Evolutionary conservation across 805 yeast genomes (phyloP).

Genomic region (Yamadazyma insecticola): DNA sequence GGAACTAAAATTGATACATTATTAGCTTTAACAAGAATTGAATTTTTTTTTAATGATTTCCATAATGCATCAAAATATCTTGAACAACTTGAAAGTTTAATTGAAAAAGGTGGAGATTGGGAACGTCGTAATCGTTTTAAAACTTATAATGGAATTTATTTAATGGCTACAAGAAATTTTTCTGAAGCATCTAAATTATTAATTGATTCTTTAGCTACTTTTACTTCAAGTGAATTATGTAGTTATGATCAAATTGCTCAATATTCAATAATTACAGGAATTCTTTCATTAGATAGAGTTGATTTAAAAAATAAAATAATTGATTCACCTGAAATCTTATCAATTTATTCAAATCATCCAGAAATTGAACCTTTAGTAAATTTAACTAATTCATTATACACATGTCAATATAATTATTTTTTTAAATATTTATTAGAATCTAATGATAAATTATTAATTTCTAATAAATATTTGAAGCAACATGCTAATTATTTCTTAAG

Average conservation of each 20-base stretch:
- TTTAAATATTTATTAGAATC: conserved; percentile 75
- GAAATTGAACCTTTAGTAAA: conserved; percentile 76
- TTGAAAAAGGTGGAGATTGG: conserved; percentile 99
- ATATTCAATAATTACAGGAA: conserved; percentile 85
- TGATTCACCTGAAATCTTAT: conserved; percentile 89
- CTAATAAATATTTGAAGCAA: conserved; percentile 59
- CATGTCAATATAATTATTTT: conserved; percentile 78
- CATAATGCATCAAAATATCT: conserved; percentile 63
- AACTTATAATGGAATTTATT: conserved; percentile 82
- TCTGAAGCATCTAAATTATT: conserved; percentile 78
- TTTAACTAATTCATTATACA: conserved; percentile 80
- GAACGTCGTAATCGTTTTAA: conserved; percentile 94
- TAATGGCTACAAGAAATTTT: conserved; percentile 81
- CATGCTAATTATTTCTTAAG: conserved; percentile 85
- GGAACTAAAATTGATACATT: conserved; percentile 88
- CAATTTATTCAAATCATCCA: conserved; percentile 68
- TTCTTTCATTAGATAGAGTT: conserved; percentile 73
- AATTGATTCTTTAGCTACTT: conserved; percentile 90
- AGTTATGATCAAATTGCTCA: conserved; percentile 87
- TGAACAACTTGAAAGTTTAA: conserved; percentile 65
- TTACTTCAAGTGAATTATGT: conserved; percentile 87
- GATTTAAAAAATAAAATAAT: conserved; percentile 80
- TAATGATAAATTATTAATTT: conserved; percentile 63
- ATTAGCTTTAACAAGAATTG: conserved; percentile 78
- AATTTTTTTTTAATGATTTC: conserved; percentile 84